Evolutionary conservation across 345 rosid species (phyloP).

Genomic region (Bruguiera gymnorhiza): DNA sequence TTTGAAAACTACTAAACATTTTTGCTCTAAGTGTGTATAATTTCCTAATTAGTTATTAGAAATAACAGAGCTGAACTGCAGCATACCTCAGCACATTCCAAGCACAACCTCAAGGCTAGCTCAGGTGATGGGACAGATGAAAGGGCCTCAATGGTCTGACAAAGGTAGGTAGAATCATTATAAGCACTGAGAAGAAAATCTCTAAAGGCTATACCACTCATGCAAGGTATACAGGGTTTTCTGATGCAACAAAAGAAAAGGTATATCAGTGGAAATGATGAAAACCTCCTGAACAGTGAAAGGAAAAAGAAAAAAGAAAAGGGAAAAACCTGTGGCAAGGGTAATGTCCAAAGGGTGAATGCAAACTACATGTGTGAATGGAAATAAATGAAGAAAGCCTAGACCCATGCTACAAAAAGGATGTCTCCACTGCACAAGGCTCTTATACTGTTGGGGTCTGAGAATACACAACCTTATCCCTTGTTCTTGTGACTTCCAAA

Average conservation of each 20-base stretch:
- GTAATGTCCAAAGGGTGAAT: background rate
- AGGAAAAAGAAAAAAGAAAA: background rate
- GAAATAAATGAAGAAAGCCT: background rate
- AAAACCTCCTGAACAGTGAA: background rate
- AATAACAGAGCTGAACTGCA: slow-evolving; percentile 2
- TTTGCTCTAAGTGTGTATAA: too few species aligned
- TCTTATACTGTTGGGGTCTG: too few species aligned
- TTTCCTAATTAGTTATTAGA: background rate
- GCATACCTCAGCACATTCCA: slow-evolving; percentile 96
- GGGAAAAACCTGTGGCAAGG: background rate
- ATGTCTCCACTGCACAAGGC: too few species aligned
- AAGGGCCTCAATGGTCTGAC: slow-evolving; percentile 80
- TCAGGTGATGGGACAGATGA: slow-evolving; percentile 81
- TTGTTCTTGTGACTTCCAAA: background rate
- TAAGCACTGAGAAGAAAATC: background rate
- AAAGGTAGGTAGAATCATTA: slow-evolving; percentile 9
- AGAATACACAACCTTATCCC: too few species aligned
- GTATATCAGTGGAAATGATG: background rate
- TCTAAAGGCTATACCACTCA: background rate
- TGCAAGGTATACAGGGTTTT: background rate
- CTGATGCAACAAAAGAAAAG: too few species aligned
- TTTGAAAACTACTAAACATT: too few species aligned
- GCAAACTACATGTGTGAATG: background rate
- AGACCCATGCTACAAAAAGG: background rate
- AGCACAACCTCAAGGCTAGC: slow-evolving; percentile 72